These are phyloP conservation scores for Saccharum spontaneum DNA, from an alignment of 176 grass and related monocot genomes.

Conservation along the genomic window DNA sequence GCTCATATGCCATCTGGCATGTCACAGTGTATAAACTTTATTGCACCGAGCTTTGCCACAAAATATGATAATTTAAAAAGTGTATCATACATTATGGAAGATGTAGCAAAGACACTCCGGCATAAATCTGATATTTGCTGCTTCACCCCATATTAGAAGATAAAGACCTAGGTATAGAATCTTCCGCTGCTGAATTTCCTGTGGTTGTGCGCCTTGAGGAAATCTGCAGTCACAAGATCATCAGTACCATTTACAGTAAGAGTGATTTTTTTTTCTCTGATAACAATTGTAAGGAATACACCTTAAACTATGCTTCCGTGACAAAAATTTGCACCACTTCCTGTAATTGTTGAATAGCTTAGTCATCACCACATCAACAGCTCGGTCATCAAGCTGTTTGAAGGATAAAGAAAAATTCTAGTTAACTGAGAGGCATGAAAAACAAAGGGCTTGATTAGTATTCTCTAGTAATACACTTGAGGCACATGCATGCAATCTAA, in stretches of 20 bases:
- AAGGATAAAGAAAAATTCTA: slow-evolving; percentile 26
- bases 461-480: slow-evolving; percentile 22
- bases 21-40: slow-evolving; percentile 13
- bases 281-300: slow-evolving; percentile 30
- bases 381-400: slow-evolving; percentile 84
- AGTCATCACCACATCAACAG: slow-evolving; percentile 76
- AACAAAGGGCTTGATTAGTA: slow-evolving; percentile 10
- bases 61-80: slow-evolving; percentile 13
- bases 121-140: slow-evolving; percentile 92
- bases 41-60: slow-evolving; percentile 5
- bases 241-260: slow-evolving; percentile 29
- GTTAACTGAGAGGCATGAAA: slow-evolving; percentile 13
- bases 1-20: slow-evolving; percentile 88
- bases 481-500: not conserved
- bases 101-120: slow-evolving; percentile 95
- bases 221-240: slow-evolving; percentile 43
- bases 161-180: slow-evolving; percentile 88
- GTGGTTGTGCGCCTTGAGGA: slow-evolving; percentile 71
- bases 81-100: slow-evolving; percentile 78
- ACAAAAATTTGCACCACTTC: slow-evolving; percentile 97
- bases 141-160: slow-evolving; percentile 98
- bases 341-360: slow-evolving; percentile 95
- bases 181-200: slow-evolving; percentile 79
- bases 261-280: not conserved
- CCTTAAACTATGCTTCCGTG: slow-evolving; percentile 81